Conservation (phyloP, 169 alveolate genomes). For the Amoebophrya sp. region DNA sequence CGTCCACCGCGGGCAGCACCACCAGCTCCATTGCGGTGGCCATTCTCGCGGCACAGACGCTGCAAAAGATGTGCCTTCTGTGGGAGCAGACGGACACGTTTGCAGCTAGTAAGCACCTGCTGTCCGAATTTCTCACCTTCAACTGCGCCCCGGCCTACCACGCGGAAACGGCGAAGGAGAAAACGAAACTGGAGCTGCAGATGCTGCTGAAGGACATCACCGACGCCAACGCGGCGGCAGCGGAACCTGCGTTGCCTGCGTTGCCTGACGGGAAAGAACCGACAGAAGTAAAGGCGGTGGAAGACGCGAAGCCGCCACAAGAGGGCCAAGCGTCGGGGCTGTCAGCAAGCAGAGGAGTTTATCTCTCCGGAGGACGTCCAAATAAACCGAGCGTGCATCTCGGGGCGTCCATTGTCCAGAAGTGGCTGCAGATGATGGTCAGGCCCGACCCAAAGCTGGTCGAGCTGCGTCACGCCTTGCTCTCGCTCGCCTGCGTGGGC, state of each 20-base stretch:
- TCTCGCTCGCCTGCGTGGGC: not conserved
- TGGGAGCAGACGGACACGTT: not conserved
- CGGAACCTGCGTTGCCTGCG: not conserved
- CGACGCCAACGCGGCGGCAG: not conserved
- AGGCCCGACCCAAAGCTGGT: not conserved
- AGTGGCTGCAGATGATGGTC: not conserved
- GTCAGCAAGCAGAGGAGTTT: not conserved
- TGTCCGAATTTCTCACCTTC: not conserved
- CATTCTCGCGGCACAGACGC: not conserved
- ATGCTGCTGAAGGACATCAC: not conserved
- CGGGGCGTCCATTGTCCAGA: not conserved
- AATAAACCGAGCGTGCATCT: not conserved
- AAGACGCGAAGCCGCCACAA: not conserved
- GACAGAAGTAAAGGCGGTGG: not conserved
- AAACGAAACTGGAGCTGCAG: no score
- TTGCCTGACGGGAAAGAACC: not conserved
- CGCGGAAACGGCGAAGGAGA: not conserved
- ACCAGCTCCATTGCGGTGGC: not conserved
- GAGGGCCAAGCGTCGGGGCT: not conserved
- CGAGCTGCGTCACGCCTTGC: not conserved
- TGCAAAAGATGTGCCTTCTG: not conserved
- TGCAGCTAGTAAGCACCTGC: not conserved
- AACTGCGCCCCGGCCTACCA: constrained; percentile 2
- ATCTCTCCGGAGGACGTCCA: not conserved
- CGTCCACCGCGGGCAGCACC: not conserved